Evolutionary conservation across 257 asterid species (phyloP).

Genomic region (Gentiana straminea): DNA sequence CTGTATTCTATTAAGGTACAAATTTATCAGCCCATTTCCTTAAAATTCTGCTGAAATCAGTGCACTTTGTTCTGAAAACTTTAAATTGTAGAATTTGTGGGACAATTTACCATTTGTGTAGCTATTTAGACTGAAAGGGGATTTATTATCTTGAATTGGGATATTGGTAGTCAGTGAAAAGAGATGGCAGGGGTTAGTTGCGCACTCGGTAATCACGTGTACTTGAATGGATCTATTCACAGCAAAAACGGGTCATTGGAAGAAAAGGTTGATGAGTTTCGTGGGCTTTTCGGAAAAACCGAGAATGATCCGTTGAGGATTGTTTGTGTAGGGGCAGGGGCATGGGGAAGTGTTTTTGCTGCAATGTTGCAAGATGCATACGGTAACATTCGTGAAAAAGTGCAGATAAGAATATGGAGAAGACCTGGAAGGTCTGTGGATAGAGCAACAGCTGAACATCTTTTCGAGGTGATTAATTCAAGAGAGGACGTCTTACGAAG

Average conservation of each 20-base stretch:
- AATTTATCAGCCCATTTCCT: conserved; percentile 1
- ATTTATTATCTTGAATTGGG: conserved; percentile 11
- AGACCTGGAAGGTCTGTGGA: conserved; percentile 62
- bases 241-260: conserved; percentile 36
- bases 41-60: conserved; percentile 6
- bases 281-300: conserved; percentile 41
- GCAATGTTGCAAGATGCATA: conserved; percentile 80
- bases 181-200: conserved; percentile 45
- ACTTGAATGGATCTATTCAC: conserved; percentile 36
- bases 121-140: neutral
- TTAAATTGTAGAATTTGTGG: neutral
- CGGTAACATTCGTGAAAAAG: conserved; percentile 56
- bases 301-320: conserved; percentile 61
- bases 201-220: conserved; percentile 19
- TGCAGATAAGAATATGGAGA: conserved; percentile 75
- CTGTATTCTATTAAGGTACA: conserved; percentile 7
- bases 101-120: neutral
- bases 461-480: conserved; percentile 80
- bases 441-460: conserved; percentile 57
- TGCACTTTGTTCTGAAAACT: neutral
- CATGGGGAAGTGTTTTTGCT: conserved; percentile 85
- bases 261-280: conserved; percentile 68
- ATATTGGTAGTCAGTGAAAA: conserved; percentile 5
- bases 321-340: conserved; percentile 84
- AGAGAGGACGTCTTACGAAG: conserved; percentile 74